phyloP scores from a whole-genome alignment of 2,329 filamentous ascomycete genomes.

The Phialocephala subalpina region DNA sequence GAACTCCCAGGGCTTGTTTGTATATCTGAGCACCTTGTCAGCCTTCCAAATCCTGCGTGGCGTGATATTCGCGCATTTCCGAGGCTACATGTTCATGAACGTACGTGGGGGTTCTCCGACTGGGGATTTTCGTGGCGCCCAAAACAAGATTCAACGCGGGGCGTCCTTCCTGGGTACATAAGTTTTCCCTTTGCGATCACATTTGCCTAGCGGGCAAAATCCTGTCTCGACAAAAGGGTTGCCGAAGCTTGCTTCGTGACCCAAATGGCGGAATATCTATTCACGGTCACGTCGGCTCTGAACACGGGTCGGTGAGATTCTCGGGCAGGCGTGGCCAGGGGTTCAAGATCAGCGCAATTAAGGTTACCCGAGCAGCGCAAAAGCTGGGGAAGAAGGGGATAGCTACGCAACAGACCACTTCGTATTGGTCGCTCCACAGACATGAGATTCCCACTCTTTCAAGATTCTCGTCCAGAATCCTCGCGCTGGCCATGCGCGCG shows the following conservation, averaged over 20 bases:
- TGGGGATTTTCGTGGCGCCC: constrained; percentile 2
- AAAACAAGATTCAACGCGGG: constrained; percentile 7
- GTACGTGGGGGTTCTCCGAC: neutral
- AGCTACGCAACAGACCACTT: too few relatives aligned
- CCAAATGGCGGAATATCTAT: constrained; percentile 4
- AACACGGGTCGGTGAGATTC: constrained; percentile 8
- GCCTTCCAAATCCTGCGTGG: too few relatives aligned
- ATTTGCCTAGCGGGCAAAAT: constrained; percentile 8
- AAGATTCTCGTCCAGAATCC: too few relatives aligned
- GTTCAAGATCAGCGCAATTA: constrained; percentile 6
- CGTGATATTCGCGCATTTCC: too few relatives aligned
- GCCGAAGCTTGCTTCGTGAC: constrained; percentile 9
- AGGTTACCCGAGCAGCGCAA: constrained; percentile 1
- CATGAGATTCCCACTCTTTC: too few relatives aligned
- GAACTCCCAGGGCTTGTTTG: too few relatives aligned
- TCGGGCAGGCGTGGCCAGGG: constrained; percentile 5
- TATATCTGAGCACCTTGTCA: too few relatives aligned
- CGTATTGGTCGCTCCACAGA: too few relatives aligned
- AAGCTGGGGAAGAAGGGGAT: too few relatives aligned
- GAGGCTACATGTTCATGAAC: too few relatives aligned
- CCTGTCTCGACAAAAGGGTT: constrained; percentile 6
- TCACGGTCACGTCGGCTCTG: constrained; percentile 7
- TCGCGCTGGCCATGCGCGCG: too few relatives aligned
- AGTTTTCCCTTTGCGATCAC: constrained; percentile 9
- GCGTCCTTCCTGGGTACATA: constrained; percentile 8